Evolutionary conservation across 768 basidiomycete genomes (phyloP).

Genomic region (Lactarius psammicola): DNA sequence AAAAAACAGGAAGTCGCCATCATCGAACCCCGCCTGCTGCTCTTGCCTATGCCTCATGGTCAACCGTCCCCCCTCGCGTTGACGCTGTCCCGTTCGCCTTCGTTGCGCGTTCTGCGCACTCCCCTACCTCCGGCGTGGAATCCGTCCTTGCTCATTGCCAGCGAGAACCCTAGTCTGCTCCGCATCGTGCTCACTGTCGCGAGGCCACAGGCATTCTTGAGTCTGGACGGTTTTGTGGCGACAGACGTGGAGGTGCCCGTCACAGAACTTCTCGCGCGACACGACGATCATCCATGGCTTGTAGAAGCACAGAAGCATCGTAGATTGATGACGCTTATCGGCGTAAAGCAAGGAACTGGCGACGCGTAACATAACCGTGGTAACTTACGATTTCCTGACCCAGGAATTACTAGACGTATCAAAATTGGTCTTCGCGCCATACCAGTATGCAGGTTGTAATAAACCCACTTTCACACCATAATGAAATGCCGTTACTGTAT

Average conservation of each 20-base stretch:
- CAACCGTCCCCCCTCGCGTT: constrained; percentile 12
- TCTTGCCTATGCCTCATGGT: background rate
- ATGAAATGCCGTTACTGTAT: background rate
- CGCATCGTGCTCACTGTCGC: constrained; percentile 23
- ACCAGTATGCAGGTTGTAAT: background rate
- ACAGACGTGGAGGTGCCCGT: background rate
- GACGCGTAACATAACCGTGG: background rate
- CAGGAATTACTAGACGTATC: too few relatives aligned
- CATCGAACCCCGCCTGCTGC: constrained; percentile 12
- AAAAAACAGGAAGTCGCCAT: constrained; percentile 3
- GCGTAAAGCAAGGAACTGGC: constrained; percentile 2
- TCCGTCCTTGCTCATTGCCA: constrained; percentile 13
- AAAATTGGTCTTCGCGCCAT: too few relatives aligned
- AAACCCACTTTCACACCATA: background rate
- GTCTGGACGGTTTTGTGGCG: background rate
- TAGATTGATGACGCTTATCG: constrained; percentile 17
- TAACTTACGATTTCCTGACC: background rate
- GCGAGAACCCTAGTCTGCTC: constrained; percentile 14
- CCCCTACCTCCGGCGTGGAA: constrained; percentile 14
- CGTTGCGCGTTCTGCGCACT: constrained; percentile 14
- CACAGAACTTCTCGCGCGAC: background rate
- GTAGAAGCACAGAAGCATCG: constrained; percentile 16
- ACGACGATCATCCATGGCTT: constrained; percentile 14
- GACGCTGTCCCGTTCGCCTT: constrained; percentile 20
- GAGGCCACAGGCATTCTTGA: background rate